A percentile compares a stretch with the other conserved stretches of the same genome.
Conservation (phyloP, 1,284 basidiomycete genomes). For the Mycena sp. region DNA sequence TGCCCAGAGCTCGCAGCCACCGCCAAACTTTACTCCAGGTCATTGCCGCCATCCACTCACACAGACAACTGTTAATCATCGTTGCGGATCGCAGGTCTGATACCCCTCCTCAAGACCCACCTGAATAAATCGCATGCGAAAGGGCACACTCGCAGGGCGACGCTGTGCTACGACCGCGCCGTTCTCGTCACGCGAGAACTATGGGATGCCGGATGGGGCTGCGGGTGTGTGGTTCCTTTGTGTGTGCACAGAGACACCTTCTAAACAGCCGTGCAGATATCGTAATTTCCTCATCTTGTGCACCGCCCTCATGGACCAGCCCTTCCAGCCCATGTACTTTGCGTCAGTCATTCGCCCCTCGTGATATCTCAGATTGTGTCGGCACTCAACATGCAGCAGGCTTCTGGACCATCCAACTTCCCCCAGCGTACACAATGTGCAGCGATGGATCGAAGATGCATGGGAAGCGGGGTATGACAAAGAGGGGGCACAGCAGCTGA, state of each 20-base stretch:
- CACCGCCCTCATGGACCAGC: slow-evolving; percentile 74
- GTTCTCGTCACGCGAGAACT: slow-evolving; percentile 67
- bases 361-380: slow-evolving; percentile 1
- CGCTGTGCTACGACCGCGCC: slow-evolving; percentile 68
- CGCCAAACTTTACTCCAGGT: slow-evolving; percentile 80
- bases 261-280: slow-evolving; percentile 60
- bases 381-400: neutral
- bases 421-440: slow-evolving; percentile 79
- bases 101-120: slow-evolving; percentile 68
- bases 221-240: slow-evolving; percentile 59
- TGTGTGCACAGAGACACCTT: neutral
- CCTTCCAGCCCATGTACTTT: slow-evolving; percentile 66
- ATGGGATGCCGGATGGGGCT: slow-evolving; percentile 78
- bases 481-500: slow-evolving; percentile 71
- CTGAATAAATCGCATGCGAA: slow-evolving; percentile 61
- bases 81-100: slow-evolving; percentile 60
- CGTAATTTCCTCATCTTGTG: slow-evolving; percentile 89
- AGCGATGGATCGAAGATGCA: slow-evolving; percentile 81
- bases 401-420: slow-evolving; percentile 49
- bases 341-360: slow-evolving; percentile 50
- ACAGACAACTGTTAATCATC: neutral
- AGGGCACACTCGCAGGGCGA: slow-evolving; percentile 65
- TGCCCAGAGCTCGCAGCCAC: slow-evolving; percentile 55
- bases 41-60: slow-evolving; percentile 1
- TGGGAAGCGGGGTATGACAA: slow-evolving; percentile 84